Evolutionary conservation across 768 basidiomycete genomes (phyloP).

Genomic region (Leucogyrophana mollusca): DNA sequence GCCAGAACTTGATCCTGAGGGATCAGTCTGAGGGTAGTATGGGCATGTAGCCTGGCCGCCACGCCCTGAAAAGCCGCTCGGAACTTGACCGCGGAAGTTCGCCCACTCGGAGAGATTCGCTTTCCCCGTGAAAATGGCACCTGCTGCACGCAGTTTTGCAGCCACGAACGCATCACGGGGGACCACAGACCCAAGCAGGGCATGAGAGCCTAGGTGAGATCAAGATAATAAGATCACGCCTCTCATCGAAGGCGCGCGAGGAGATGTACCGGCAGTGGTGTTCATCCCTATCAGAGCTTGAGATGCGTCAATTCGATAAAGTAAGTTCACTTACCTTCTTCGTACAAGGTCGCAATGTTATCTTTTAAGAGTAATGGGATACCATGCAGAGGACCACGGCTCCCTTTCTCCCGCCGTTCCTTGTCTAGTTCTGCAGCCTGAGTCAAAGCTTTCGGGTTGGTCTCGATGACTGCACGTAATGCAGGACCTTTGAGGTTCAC

Average conservation of each 20-base stretch:
- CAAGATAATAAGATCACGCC: not conserved
- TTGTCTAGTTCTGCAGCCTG: constrained; percentile 51
- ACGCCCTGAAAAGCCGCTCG: constrained; percentile 44
- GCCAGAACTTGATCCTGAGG: constrained; percentile 42
- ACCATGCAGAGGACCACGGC: constrained; percentile 51
- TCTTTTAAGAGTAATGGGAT: constrained; percentile 54
- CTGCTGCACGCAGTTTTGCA: constrained; percentile 29
- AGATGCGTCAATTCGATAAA: constrained; percentile 5
- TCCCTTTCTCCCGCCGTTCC: constrained; percentile 41
- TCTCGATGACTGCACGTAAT: constrained; percentile 58
- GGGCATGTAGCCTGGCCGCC: constrained; percentile 43
- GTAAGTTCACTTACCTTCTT: constrained; percentile 29
- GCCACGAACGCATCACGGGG: constrained; percentile 33
- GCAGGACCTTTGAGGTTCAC: constrained; percentile 62
- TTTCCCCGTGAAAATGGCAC: constrained; percentile 41
- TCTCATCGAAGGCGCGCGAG: not conserved
- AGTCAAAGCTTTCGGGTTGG: constrained; percentile 49
- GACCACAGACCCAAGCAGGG: constrained; percentile 34
- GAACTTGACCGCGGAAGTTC: constrained; percentile 35
- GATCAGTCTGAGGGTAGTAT: constrained; percentile 41
- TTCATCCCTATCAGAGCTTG: constrained; percentile 29
- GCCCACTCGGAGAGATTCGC: constrained; percentile 44
- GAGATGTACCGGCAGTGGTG: constrained; percentile 33
- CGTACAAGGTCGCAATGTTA: constrained; percentile 33
- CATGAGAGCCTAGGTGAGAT: constrained; percentile 26